Evolutionary conservation across 2,329 filamentous ascomycete genomes (phyloP), one percentile per base, ranked within the genome.

Genomic region (Aureobasidium sp.): DNA sequence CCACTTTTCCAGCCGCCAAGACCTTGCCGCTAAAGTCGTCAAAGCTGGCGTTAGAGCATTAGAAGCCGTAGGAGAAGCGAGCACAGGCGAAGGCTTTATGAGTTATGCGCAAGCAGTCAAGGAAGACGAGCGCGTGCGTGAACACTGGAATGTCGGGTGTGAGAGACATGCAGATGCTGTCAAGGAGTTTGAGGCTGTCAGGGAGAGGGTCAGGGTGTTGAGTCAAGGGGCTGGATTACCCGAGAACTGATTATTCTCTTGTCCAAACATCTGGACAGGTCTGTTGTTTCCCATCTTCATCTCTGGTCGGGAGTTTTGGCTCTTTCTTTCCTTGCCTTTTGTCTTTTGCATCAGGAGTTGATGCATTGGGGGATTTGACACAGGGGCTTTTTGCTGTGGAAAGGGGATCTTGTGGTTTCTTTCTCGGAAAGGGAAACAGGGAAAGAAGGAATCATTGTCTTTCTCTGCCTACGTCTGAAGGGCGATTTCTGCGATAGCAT

Each of bases 71-170:
- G 82, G 82, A 5, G 81, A 83, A 64, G 69, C 68, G 1, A 72
- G 67, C 2, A 68, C 56, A 0, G 66, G 67, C 29, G 66, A 74
- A 22, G 84, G 82, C 0, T 77, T 86, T 27, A 70, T 76, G 17
- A 79, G 82, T 61, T 91, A 91, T 70, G 71, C 84, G 62, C 75
- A 75, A 40, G 49, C 39, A 1, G 39, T 53, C 48, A 54, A 54
- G 50, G 83, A 89, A 71, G 88, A 91, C 69, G 81, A 84, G 65
- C 76, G 78, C 52, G 82, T 89, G 5, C 77, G 85, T 61, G 78
- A 78, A 68, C 79, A 81, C 61, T 90, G 88, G 86, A 74, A 74
- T 33, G 71, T 79, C 9, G 83, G 83, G 8, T 83, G 81, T 64
- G 80, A 83, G 47, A 79, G 79, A 63, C 88, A 91, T 68, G 79